Evolutionary conservation across 2,329 filamentous ascomycete genomes (phyloP), one percentile per base, ranked within the genome.

Genomic region (Thermothelomyces thermophilus): DNA sequence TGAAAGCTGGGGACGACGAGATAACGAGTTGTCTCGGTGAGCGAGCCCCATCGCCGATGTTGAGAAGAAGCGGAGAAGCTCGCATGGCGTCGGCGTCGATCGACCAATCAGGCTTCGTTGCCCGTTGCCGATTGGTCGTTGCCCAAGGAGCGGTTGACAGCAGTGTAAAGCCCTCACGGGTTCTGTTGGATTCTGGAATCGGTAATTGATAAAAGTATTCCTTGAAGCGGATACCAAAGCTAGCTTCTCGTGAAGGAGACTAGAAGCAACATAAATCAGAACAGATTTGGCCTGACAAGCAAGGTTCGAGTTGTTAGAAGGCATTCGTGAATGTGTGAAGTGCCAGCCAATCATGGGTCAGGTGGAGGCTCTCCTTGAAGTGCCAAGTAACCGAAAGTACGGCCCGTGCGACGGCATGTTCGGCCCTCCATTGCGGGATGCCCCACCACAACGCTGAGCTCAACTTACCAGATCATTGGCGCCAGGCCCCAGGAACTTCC

Each of bases 391-490:
- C n/a, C n/a, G n/a, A n/a, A n/a, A 33, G 16, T 17, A 33, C 34
- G 41, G 41, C 30, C 30, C 14, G 42, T 36, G 42, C 31, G 22
- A n/a, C 47, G 50, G 52, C 35, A 46, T 16, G 2, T 20, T 52
- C 51, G 51, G 54, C 46, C 53, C 53, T 53, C n/a, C 35, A 49
- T 41, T 31, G 30, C 53, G 48, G 26, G 14, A 2, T 9, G 34
- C 46, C 39, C 52, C 46, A 46, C 45, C 6, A 33, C 33, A 41
- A 39, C 31, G 41, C 30, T 10, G n/a, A 36, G 35, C 41, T 48
- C 5, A 26, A 9, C 24, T 49, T 41, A 19, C 45, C 42, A 37
- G 16, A 52, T 43, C 14, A 17, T 24, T 50, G 41, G 49, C 17
- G 43, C 47, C 40, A 30, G 24, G 20, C 43, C 33, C 49, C 44